Evolutionary conservation across 2,329 filamentous ascomycete species (phyloP), one percentile per base, ranked within the genome.

Genomic region (Hymenoscyphus occultus): DNA sequence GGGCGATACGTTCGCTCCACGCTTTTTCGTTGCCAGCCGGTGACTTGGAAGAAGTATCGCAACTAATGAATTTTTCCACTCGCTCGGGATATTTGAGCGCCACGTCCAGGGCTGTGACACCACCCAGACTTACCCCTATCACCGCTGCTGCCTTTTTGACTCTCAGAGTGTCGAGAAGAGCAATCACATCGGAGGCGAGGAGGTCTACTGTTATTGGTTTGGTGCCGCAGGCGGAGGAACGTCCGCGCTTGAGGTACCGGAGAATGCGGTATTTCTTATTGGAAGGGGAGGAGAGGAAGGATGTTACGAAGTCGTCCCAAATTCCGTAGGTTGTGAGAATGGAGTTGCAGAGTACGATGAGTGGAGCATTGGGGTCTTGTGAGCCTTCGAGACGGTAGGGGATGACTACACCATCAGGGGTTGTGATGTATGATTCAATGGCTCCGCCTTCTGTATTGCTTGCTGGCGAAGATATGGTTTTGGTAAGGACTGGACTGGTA

Each of bases 91-190:
- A 83, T 51, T 81, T 81, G 60, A 96, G 83, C 0, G 90, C 89
- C 61, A 90, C 87, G 74, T 90, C 88, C 60, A 95, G 83, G 0
- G 88, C 83, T 0, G 92, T 95, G 1, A 89, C 91, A 61, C 92
- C 92, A 68, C 92, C 92, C 75, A 95, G 86, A 42, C 88, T 91
- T 3, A 96, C 92, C 22, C 92, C 92, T 22, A 95, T 80, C 0
- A 94, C 79, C 0, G 84, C 82, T 40, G 89, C 84, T 0, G 90
- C 85, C 71, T 84, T 84, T 10, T 83, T 80, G 54, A 93, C 87
- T 59, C 90, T 85, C 39, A 96, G 82, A 0, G 88, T 86, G 62
- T 88, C 81, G 2, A 96, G 84, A 0, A 96, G 76, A 0, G 80
- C 76, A 45, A 82, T 80, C 28, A 95, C 80, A 73, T 96, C 92